A percentile compares a stretch with the other conserved stretches of the same genome.
phyloP scores from a whole-genome alignment of 345 rosid species.

The Turritis glabra region DNA sequence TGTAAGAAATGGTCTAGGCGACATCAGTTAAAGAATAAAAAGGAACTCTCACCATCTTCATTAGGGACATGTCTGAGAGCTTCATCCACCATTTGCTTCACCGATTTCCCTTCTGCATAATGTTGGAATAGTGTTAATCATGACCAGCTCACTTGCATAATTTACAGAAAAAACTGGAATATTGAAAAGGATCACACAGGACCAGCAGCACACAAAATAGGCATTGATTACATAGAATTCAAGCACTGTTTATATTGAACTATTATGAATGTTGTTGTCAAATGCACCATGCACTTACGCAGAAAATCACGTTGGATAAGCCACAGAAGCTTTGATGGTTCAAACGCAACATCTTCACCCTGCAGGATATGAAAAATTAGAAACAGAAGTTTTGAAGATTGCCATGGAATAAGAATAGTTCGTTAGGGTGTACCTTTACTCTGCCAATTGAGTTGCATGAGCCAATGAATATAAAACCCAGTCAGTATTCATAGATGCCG shows the following conservation, averaged over 20 bases:
- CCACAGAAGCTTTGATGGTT: conserved; percentile 96
- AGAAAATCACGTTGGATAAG: conserved; percentile 99
- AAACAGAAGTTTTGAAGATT: conserved; percentile 18
- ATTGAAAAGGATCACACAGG: conserved; percentile 20
- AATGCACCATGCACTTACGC: conserved; percentile 57
- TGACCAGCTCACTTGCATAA: conserved; percentile 4
- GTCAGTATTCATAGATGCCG: conserved; percentile 42
- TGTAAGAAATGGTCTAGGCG: conserved; percentile 8
- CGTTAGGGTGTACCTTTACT: conserved; percentile 76
- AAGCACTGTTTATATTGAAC: not conserved
- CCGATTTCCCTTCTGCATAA: conserved; percentile 89
- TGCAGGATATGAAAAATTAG: conserved; percentile 40
- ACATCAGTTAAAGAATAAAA: not conserved
- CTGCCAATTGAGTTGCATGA: conserved; percentile 49
- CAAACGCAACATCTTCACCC: conserved; percentile 99
- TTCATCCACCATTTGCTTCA: conserved; percentile 96
- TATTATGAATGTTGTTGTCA: conserved; percentile 5
- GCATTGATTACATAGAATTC: not conserved
- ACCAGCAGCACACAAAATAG: conserved; percentile 8
- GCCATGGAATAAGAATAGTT: conserved; percentile 26
- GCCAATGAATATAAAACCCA: conserved; percentile 43
- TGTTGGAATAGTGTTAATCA: conserved; percentile 29
- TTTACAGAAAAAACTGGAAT: conserved; percentile 4
- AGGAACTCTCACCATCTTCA: conserved; percentile 60
- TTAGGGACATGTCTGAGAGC: conserved; percentile 90